Base-by-base conservation (phyloP, 495 filamentous ascomycete species). In the Cudoniella acicularis region DNA sequence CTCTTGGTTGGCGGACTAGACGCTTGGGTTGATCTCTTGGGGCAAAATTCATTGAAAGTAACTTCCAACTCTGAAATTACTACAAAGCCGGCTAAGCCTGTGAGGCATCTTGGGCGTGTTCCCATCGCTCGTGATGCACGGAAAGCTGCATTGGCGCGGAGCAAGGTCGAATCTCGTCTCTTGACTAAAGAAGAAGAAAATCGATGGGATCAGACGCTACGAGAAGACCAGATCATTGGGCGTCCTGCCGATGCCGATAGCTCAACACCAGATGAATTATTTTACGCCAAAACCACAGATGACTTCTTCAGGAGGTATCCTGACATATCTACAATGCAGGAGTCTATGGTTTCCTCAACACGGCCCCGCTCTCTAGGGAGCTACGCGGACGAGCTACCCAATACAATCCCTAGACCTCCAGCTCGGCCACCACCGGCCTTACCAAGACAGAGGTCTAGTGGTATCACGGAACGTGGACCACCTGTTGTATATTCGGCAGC, bases 271-370 rank as follows among this genome's bases (percentile, higher is more conserved):
- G 72, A 69, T 40, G 69, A 63, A 25, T 52, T 67, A 24, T 55
- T 62, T 23, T 67, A 74, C 49, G 67, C 77, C 20, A 79, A 75
- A 59, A 76, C 79, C 6, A 80, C 76, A 53, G 87, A 92, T 54
- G 90, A 92, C 43, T 96, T 96, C 58, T 71, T 92, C 18, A 83
- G 88, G n/a, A 83, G 89, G 22, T 95, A 86, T 71, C 92, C 91
- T 0, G 87, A 89, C 48, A 73, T 86, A n/a, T 75, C 86, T 8
- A 70, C 79, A 25, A 72, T 84, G n/a, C 84, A 87, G 43, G 84
- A 93, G 68, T 93, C 90, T 0, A 96, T 96, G 89, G 74, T 26
- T 64, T 70, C 66, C 63, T 71, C 48, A 27, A 56, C 52, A 16
- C 53, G 52, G 2, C 41, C 62, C 42, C 25, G 50, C 10, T 1